A percentile compares a stretch with the other conserved stretches of the same genome.
Evolutionary conservation across 225 moss, liverwort and hornwort species (phyloP).

Genomic region (Lunularia cruciata): DNA sequence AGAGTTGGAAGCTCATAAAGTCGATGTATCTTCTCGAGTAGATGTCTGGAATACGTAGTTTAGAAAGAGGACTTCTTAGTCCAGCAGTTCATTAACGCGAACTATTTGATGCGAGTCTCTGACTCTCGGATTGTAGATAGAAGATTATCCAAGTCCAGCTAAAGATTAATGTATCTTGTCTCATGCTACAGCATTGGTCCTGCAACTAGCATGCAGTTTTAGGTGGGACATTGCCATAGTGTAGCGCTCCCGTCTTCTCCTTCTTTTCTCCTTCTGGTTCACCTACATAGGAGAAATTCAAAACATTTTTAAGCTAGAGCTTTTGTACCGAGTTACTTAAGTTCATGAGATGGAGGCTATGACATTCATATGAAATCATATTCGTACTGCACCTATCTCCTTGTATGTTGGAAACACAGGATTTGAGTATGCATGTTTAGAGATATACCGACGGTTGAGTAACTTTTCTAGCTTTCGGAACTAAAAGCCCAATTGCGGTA

Average conservation of each 20-base stretch:
- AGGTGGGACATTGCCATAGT: neutral
- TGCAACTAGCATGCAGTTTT: neutral
- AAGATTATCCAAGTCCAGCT: neutral
- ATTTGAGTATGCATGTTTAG: too few species aligned
- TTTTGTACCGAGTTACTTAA: neutral
- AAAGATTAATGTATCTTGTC: neutral
- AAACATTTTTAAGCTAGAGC: neutral
- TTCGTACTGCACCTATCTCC: too few species aligned
- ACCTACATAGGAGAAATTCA: neutral
- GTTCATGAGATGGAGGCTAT: neutral
- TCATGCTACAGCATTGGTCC: neutral
- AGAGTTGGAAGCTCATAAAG: neutral
- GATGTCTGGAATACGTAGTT: neutral
- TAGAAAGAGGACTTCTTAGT: neutral
- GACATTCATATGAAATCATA: too few species aligned
- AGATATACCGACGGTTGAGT: too few species aligned
- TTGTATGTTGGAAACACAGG: too few species aligned
- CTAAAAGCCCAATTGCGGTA: too few species aligned
- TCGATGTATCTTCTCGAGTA: neutral
- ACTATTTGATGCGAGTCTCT: neutral
- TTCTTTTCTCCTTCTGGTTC: neutral
- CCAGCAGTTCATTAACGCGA: neutral
- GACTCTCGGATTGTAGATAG: slow-evolving; percentile 11
- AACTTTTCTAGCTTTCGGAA: too few species aligned
- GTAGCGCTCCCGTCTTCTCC: neutral